Percentiles rank a stretch among this genome's conserved stretches.
Evolutionary conservation across 2,329 filamentous ascomycete species (phyloP).

Genomic region (Zalaria sp.): DNA sequence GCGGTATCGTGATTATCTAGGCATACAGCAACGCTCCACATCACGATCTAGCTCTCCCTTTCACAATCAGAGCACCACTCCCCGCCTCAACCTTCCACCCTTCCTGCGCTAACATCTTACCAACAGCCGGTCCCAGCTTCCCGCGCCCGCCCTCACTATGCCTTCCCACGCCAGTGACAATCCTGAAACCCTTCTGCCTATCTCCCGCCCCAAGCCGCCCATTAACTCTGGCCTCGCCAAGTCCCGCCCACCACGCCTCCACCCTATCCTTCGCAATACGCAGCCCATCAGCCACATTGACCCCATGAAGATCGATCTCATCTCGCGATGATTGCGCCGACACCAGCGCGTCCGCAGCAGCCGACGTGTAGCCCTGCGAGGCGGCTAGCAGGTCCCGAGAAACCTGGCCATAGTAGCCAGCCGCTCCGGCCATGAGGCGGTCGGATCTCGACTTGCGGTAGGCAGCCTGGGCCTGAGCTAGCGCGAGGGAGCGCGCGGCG

Average conservation of each 20-base stretch:
- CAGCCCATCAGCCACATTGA: constrained; percentile 67
- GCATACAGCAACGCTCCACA: too few relatives aligned
- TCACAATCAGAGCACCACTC: constrained; percentile 57
- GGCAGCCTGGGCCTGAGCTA: constrained; percentile 42
- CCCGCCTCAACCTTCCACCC: constrained; percentile 72
- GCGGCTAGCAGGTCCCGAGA: constrained; percentile 49
- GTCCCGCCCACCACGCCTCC: constrained; percentile 58
- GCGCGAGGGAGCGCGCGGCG: constrained; percentile 34
- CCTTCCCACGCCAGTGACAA: constrained; percentile 68
- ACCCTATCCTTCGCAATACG: constrained; percentile 59
- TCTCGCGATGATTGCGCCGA: constrained; percentile 44
- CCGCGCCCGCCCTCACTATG: constrained; percentile 68
- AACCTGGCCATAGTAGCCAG: constrained; percentile 59
- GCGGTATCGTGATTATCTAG: too few relatives aligned
- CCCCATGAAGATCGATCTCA: constrained; percentile 68
- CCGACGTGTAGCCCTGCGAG: constrained; percentile 45
- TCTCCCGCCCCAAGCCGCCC: constrained; percentile 29
- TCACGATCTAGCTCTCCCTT: constrained; percentile 33
- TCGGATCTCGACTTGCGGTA: constrained; percentile 53
- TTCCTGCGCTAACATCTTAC: constrained; percentile 56
- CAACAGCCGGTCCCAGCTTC: constrained; percentile 67
- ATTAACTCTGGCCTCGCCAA: constrained; percentile 50
- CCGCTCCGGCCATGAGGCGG: constrained; percentile 59
- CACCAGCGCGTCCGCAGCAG: constrained; percentile 57
- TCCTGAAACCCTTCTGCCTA: constrained; percentile 43